Percentiles rank a stretch among this genome's conserved stretches.
phyloP scores from a whole-genome alignment of 2,329 filamentous ascomycete species.

The Aspergillus pseudotamarii region DNA sequence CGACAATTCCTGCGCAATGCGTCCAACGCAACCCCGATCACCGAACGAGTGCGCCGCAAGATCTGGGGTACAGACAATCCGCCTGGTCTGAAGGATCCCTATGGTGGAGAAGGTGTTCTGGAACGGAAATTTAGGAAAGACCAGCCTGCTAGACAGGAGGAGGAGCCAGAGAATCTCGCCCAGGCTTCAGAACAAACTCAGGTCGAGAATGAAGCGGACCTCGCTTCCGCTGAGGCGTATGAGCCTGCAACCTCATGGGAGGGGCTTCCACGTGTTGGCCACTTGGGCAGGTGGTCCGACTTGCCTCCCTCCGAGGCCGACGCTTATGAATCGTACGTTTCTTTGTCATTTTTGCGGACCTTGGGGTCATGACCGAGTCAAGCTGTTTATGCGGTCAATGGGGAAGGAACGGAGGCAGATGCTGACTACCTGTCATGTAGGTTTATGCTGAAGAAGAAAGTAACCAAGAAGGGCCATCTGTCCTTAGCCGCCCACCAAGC shows the following conservation, averaged over 20 bases:
- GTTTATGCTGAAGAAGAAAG: slow-evolving; percentile 41
- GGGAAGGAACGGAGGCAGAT: neutral
- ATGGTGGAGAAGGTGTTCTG: slow-evolving; percentile 43
- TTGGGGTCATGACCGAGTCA: neutral
- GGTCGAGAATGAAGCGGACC: slow-evolving; percentile 15
- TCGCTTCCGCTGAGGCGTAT: slow-evolving; percentile 36
- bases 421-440: slow-evolving; percentile 16
- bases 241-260: slow-evolving; percentile 53
- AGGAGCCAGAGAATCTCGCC: slow-evolving; percentile 16
- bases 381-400: neutral
- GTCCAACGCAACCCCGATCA: slow-evolving; percentile 39
- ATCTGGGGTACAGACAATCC: slow-evolving; percentile 56
- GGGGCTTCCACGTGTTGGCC: slow-evolving; percentile 58
- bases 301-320: slow-evolving; percentile 40
- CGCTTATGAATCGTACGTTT: slow-evolving; percentile 46
- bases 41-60: slow-evolving; percentile 50
- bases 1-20: slow-evolving; percentile 41
- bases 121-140: slow-evolving; percentile 29
- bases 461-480: slow-evolving; percentile 39
- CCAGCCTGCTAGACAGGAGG: slow-evolving; percentile 19
- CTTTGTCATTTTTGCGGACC: neutral
- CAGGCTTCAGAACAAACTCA: slow-evolving; percentile 14
- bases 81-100: slow-evolving; percentile 53
- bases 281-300: slow-evolving; percentile 45
- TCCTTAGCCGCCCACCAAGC: slow-evolving; percentile 56